A percentile compares a stretch with the other conserved stretches of the same genome.
Evolutionary conservation across 2,329 filamentous ascomycete species (phyloP).

Genomic region (Neofusicoccum umdonicola): DNA sequence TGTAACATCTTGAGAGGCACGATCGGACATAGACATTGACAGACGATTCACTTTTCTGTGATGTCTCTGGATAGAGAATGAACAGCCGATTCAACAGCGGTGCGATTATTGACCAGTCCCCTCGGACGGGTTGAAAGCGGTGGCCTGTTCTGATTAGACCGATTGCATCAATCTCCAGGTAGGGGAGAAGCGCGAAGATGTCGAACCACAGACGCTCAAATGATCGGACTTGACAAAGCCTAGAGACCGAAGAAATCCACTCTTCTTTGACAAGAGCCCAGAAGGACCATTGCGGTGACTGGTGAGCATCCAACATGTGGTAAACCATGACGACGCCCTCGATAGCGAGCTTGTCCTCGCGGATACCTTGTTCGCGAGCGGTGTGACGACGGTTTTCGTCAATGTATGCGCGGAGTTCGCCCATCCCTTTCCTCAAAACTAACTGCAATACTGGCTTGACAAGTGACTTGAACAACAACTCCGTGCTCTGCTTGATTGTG

Average conservation of each 20-base stretch:
- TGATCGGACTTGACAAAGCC: constrained; percentile 27
- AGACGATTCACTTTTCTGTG: constrained; percentile 37
- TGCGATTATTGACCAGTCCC: constrained; percentile 53
- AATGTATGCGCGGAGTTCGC: constrained; percentile 43
- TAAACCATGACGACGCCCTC: constrained; percentile 49
- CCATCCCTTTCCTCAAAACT: constrained; percentile 33
- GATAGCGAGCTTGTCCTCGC: constrained; percentile 41
- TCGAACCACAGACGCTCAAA: constrained; percentile 42
- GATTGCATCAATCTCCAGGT: constrained; percentile 50
- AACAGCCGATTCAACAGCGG: constrained; percentile 48
- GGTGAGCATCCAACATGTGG: constrained; percentile 39
- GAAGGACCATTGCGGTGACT: constrained; percentile 36
- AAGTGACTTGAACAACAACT: constrained; percentile 32
- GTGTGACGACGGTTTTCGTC: constrained; percentile 43
- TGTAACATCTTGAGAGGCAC: constrained; percentile 52
- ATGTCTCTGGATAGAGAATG: constrained; percentile 45
- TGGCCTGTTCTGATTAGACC: constrained; percentile 47
- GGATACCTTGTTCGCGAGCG: constrained; percentile 49
- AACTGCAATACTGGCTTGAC: constrained; percentile 38
- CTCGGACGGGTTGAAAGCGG: constrained; percentile 39
- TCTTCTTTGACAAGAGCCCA: constrained; percentile 43
- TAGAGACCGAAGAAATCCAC: constrained; percentile 18
- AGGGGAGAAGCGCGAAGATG: constrained; percentile 54
- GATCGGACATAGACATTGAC: constrained; percentile 56
- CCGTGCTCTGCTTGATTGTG: constrained; percentile 21